Evolutionary conservation across 2,329 filamentous ascomycete species (phyloP), one percentile per base, ranked within the genome.

Genomic region (Diaporthe eres): DNA sequence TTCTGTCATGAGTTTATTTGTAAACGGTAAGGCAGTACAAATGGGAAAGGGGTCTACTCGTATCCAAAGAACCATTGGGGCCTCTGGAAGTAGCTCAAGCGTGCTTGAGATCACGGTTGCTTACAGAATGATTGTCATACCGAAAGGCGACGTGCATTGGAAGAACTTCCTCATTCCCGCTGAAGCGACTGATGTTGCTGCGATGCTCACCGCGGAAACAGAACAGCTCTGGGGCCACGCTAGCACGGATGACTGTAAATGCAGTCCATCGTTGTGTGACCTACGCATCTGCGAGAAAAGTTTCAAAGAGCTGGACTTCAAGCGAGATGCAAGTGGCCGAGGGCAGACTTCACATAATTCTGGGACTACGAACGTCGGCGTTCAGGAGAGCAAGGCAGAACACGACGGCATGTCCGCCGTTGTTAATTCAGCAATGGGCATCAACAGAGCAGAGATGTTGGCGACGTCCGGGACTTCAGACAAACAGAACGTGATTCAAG

Each of bases 141-240:
- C 73, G 7, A 37, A 42, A 1, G 19, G 12, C 19, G 7, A 55
- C 28, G 17, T 25, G 3, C 34, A 71, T 22, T 75, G 73, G 73
- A 34, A 17, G 31, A 71, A 75, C 7, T 71, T 75, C 22, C 12
- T 71, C 7, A 53, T 75, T 17, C 44, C 73, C 3, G 65, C 47
- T 9, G 13, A 55, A 37, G 47, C 44, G 2, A 34, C 65, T 22
- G 73, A 75, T 37, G 55, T 75, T 39, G 25, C 15, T 10, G 34
- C 44, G 1, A 28, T 71, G 19, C 55, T 75, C 4, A 12, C 34
- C 6, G 47, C 42, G 19, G 73, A 75, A 31, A 63, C 51, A 4
- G 1, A 37, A n/a, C 9, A 13, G 12, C 25, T 75, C 1, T 75
- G 73, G 73, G 28, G 19, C 7, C 4, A 55, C 4, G 9, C 22